Conservation (phyloP, 176 grass and related monocot species). For the Oryza rufipogon region DNA sequence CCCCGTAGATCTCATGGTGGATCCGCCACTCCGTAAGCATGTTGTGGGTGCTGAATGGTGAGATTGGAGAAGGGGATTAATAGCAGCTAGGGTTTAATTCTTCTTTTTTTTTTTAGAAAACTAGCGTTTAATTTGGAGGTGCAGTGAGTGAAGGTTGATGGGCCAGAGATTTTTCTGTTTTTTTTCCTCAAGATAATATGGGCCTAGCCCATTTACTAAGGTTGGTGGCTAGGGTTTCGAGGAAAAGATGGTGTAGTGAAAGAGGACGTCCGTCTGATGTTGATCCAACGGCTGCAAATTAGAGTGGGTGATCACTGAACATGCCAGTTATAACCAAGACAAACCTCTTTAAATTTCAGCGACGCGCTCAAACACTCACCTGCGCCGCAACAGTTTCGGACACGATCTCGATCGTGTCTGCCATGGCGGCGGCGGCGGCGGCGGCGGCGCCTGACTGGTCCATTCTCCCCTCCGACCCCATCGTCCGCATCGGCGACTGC, state of each 20-base stretch:
- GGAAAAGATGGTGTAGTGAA: neutral
- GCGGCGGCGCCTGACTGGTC: neutral
- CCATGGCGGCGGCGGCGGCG: no score
- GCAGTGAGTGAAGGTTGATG: neutral
- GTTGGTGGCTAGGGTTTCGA: neutral
- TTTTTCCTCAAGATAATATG: neutral
- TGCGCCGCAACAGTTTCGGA: neutral
- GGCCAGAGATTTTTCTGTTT: neutral
- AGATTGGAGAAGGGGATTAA: no score
- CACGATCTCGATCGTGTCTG: no score
- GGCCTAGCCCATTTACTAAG: neutral
- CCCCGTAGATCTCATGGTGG: no score
- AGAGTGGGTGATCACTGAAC: neutral
- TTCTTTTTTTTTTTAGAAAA: no score
- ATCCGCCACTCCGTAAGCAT: no score
- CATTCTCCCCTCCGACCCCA: neutral
- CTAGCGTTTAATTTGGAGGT: neutral
- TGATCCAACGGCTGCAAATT: neutral
- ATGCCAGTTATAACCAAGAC: no score
- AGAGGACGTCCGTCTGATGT: neutral
- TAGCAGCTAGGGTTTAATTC: neutral
- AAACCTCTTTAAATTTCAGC: neutral
- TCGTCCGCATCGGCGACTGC: neutral
- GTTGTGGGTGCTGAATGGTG: no score
- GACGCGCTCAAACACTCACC: neutral